Evolutionary conservation across 257 asterid genomes (phyloP).

Genomic region (Datura wrightii): DNA sequence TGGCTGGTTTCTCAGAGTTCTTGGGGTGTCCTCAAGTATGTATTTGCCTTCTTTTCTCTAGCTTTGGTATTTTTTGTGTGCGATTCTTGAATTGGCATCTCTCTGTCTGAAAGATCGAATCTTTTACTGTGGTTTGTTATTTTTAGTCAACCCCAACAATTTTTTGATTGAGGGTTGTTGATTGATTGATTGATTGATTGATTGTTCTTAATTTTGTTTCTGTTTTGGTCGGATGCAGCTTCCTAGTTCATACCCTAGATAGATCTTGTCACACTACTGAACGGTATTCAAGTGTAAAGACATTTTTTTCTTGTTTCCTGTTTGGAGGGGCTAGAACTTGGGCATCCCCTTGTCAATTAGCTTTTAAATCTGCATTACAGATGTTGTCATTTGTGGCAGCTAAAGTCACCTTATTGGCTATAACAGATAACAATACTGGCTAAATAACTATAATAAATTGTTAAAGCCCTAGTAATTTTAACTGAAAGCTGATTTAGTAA

Average conservation of each 20-base stretch:
- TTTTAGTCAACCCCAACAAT: conserved; percentile 12
- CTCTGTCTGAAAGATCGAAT: background rate
- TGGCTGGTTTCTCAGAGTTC: conserved; percentile 86
- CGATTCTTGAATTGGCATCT: background rate
- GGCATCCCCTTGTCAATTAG: background rate
- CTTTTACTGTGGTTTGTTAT: background rate
- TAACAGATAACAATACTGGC: background rate
- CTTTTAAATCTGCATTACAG: background rate
- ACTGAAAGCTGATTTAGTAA: conserved; percentile 3
- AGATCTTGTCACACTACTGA: background rate
- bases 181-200: conserved; percentile 1
- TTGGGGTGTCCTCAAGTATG: conserved; percentile 87
- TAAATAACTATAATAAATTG: no score
- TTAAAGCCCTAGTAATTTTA: background rate
- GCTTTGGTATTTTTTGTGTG: background rate
- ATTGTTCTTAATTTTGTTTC: background rate
- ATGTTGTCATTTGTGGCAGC: background rate
- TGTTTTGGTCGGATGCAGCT: background rate
- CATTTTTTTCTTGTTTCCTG: background rate
- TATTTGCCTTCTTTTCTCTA: background rate
- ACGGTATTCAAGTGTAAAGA: background rate
- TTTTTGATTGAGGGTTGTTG: conserved; percentile 5
- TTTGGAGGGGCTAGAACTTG: background rate
- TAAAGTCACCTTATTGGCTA: conserved; percentile 10
- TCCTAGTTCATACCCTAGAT: background rate